Evolutionary conservation across 2,329 filamentous ascomycete species (phyloP), one percentile per base, ranked within the genome.

Genomic region (Fusarium tanahbumbuense): DNA sequence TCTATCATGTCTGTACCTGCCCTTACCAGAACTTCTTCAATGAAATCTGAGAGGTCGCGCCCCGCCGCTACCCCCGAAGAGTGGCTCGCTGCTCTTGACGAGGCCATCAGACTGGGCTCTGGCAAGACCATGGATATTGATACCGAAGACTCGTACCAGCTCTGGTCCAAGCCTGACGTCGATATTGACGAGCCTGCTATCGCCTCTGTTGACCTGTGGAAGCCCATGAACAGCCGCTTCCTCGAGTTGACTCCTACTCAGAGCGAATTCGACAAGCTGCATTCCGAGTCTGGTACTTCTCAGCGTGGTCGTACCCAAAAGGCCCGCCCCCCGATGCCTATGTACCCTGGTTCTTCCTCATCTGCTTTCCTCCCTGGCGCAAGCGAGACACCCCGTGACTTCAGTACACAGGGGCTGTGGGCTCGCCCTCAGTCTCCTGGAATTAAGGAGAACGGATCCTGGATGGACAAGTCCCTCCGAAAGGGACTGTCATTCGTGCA

Each of bases 1-100:
- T 73, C 63, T 13, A 18, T 60, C 18, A 45, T 47, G 34, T 56
- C 61, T 27, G 42, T 67, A 18, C 65, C 70, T 25, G 50, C 58
- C 25, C 53, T 67, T 23, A 70, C 66, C 23, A 74, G 61, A 44
- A 70, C 73, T 22, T 73, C 70, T 22, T 75, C 73, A 16, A 69
- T 75, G 57, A 65, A 61, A 25, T 70, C 65, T 11, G 72, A 65
- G 28, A 67, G 42, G 60, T 53, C 44, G 23, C 65, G 68, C 52
- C 76, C 68, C 25, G 69, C 57, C 62, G 77, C 70, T 55, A 76
- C 60, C 28, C 73, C 67, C 64, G 76, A 73, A 16, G 54, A 78
- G 56, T 84, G 83, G 83, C 74, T 78, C 11, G 73, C 74, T 20
- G 83, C 83, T 6, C 78, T 85, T 41, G 60, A 68, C 8, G 73